These are phyloP conservation scores for Ustilago curta DNA, from an alignment of 1,284 basidiomycete genomes.

Conservation along the genomic window DNA sequence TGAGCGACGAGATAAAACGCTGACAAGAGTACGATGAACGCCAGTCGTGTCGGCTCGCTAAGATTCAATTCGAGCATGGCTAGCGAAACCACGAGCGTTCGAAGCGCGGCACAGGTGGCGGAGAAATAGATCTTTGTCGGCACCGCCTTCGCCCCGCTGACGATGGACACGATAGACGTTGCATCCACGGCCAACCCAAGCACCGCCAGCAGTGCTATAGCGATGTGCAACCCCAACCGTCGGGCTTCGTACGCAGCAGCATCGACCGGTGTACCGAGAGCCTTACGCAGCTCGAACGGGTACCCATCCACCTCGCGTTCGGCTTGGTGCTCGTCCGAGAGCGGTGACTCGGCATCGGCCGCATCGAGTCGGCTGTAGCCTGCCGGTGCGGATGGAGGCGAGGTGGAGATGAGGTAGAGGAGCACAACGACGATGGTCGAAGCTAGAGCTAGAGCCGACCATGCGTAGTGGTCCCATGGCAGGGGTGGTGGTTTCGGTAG, in stretches of 20 bases:
- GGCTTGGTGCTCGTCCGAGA: not conserved
- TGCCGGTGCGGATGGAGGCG: not conserved
- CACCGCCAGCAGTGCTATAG: constrained; percentile 22
- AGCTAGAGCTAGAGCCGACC: constrained; percentile 7
- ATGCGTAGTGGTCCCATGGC: constrained; percentile 16
- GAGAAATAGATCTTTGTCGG: constrained; percentile 9
- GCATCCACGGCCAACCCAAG: constrained; percentile 31
- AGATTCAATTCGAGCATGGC: constrained; percentile 28
- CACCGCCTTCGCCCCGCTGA: not conserved
- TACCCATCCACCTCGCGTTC: constrained; percentile 30
- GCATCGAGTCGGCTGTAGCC: constrained; percentile 10
- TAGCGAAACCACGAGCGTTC: constrained; percentile 22
- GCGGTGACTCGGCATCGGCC: not conserved
- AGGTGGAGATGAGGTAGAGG: constrained; percentile 3
- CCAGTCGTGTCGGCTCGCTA: constrained; percentile 11
- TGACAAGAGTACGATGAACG: constrained; percentile 13
- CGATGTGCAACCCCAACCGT: constrained; percentile 18
- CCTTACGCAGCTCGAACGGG: constrained; percentile 17
- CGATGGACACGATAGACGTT: constrained; percentile 14
- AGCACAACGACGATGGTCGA: constrained; percentile 14
- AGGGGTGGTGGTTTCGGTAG: constrained; percentile 4
- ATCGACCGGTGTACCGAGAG: constrained; percentile 25
- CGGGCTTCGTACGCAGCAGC: constrained; percentile 8
- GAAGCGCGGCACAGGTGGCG: constrained; percentile 15
- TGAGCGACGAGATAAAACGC: constrained; percentile 18